Base-by-base conservation (phyloP, 768 basidiomycete genomes). In the Udeniomyces megalosporus region DNA sequence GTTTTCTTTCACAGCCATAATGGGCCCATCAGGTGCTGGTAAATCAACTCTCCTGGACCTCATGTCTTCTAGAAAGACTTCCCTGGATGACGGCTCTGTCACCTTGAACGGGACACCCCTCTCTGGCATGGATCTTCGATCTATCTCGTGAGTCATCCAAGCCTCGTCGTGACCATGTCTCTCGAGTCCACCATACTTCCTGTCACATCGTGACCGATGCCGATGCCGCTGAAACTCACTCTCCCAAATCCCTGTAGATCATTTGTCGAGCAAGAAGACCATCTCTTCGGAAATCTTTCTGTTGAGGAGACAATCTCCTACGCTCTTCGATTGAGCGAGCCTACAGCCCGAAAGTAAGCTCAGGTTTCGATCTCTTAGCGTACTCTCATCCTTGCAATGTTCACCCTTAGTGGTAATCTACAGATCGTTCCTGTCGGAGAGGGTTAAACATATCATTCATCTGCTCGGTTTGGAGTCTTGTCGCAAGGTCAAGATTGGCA, bases 211-310 rank as follows among this genome's bases (percentile, higher is more conserved):
- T 34, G 24, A 67, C 66, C 69, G 15, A 66, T 67, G 62, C 64
- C 66, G 0, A 66, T 67, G 12, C 3, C 24, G 31, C 24, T 28
- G 11, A 28, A 10, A 55, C 54, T 38, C 65, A 65, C 15, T n/a
- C n/a, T n/a, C n/a, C n/a, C n/a, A n/a, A n/a, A n/a, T n/a, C n/a
- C n/a, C n/a, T n/a, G n/a, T n/a, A 68, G 68, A 6, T 75, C 74
- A 4, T 82, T 80, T 62, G 81, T 82, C 22, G 81, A 82, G 69
- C 81, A 83, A 66, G 78, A 80, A 64, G 82, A 83, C 65, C 78
- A 80, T 0, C 72, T 83, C 1, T 71, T 82, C 10, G 81, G 81
- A 4, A 79, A 80, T 15, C 70, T 82, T 32, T 81, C 81, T 17
- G 81, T 81, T 15, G 72, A 76, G 1, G 81, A 83, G 69, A 80